Evolutionary conservation across 371 early-diverging fungal genomes (phyloP).

Genomic region (Apophysomyces trapeziformis): DNA sequence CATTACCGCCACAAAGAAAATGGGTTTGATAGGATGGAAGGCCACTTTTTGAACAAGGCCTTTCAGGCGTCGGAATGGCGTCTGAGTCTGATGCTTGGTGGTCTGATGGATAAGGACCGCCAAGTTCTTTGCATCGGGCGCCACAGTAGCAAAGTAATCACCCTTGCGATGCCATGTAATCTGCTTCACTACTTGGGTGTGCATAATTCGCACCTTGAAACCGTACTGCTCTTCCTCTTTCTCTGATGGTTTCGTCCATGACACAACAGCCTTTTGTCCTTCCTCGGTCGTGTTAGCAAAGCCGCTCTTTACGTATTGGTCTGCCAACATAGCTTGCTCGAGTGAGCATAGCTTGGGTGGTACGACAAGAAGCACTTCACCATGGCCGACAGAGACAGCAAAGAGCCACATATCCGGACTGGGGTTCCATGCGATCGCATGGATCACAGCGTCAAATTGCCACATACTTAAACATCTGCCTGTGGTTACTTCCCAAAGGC

Average conservation of each 20-base stretch:
- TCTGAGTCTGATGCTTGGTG: constrained; percentile 85
- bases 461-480: constrained; percentile 85
- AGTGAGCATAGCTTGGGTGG: constrained; percentile 57
- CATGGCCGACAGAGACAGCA: constrained; percentile 72
- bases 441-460: constrained; percentile 70
- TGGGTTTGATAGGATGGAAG: constrained; percentile 95
- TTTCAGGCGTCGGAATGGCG: constrained; percentile 86
- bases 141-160: constrained; percentile 91
- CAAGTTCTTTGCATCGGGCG: constrained; percentile 66
- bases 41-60: constrained; percentile 87
- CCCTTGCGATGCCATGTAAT: constrained; percentile 96
- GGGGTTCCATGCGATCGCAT: constrained; percentile 91
- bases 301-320: constrained; percentile 58
- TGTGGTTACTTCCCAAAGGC: constrained; percentile 91
- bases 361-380: constrained; percentile 55
- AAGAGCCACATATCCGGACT: constrained; percentile 76
- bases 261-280: constrained; percentile 39
- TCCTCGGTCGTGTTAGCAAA: constrained; percentile 34
- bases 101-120: constrained; percentile 93
- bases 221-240: constrained; percentile 58
- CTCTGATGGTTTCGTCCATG: constrained; percentile 69
- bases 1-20: constrained; percentile 87
- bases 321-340: constrained; percentile 51
- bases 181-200: constrained; percentile 70
- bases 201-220: constrained; percentile 55